Base-by-base conservation (phyloP, 345 rosid genomes). In the Gossypium sturtianum region DNA sequence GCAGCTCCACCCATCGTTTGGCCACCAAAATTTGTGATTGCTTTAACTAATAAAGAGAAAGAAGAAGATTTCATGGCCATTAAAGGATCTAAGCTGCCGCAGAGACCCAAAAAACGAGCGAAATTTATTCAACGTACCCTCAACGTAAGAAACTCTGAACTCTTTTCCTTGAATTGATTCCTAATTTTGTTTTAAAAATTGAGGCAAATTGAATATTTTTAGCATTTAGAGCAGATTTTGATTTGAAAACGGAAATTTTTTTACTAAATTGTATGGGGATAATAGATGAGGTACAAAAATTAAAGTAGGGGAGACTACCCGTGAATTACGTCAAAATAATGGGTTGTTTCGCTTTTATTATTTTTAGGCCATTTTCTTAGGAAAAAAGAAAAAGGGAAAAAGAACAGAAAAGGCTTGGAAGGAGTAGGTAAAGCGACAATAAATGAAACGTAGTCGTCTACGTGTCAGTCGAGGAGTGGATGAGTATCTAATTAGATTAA, bases 21-120 rank as follows among this genome's bases (percentile, higher is more conserved):
- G 95, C 95, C 95, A 22, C 92, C 92, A 6, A 90, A 88, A 70
- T 88, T 90, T 79, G 86, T 82, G 85, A 90, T 90, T 80, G 89
- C 90, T 64, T 78, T 90, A 62, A 88, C 95, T 8, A 88, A 89
- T 77, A 90, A 90, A 80, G 95, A 90, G 85, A 90, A 90, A 67
- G 95, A 90, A 68, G 95, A 90, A 72, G 95, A 90, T 78, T 90
- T 90, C 86, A 43, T 87, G 81, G 87, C 83, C 56, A 82, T 90
- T 72, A 90, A 90, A 77, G 95, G 95, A 7, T 88, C 95, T 7
- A 90, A 90, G 76, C 85, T 86, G 43, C 95, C 95, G 17, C 95
- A 90, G 60, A 82, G 95, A 80, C 93, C 95, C 45, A 90, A 87
- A 75, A 90, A 90, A 81, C 72, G 95, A 76, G 89, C 95, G 62